Base-by-base conservation (phyloP, 768 basidiomycete genomes). In the Peribolospora baueri region DNA sequence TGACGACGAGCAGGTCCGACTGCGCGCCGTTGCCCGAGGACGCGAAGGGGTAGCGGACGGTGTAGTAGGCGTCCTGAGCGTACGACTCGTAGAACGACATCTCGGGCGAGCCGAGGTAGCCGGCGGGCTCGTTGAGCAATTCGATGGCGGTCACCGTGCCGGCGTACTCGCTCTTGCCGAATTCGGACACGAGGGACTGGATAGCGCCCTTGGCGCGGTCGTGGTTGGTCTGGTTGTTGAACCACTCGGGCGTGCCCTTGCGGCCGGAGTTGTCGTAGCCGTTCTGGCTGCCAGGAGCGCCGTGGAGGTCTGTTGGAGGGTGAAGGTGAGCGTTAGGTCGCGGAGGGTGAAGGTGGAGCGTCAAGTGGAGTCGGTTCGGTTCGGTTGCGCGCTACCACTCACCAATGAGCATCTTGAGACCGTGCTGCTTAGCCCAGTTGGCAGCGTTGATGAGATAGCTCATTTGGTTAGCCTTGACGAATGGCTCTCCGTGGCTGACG, bases 251-350 rank as follows among this genome's bases (percentile, higher is more conserved):
- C 1, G 38, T 13, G 0, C 60, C 60, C 2, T 42, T 37, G 2
- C 54, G 39, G 3, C 60, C 60, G 0, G 47, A 50, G 55, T 60
- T 60, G 54, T 60, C 59, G 51, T 55, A 57, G 1, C 59, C 59
- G 51, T 60, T 60, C 53, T 58, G 57, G 4, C 25, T 14, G 0
- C 57, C 53, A 5, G 59, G 59, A 5, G 59, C 59, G 1, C 57
- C 57, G 48, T 60, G 60, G 7, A 60, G n/a, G 46, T 60, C 60
- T 25, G 52, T 52, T 38, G 50, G 6, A n/a, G 36, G 9, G 39
- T 14, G 39, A 50, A 13, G 7, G 4, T n/a, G n/a, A n/a, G n/a
- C n/a, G n/a, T n/a, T n/a, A n/a, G n/a, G n/a, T n/a, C n/a, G n/a
- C n/a, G 50, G 6, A n/a, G 36, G 9, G 39, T 14, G 39, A 50